phyloP scores from a whole-genome alignment of 352 stramenopile genomes.

The Pythium rhizo-oryzae region DNA sequence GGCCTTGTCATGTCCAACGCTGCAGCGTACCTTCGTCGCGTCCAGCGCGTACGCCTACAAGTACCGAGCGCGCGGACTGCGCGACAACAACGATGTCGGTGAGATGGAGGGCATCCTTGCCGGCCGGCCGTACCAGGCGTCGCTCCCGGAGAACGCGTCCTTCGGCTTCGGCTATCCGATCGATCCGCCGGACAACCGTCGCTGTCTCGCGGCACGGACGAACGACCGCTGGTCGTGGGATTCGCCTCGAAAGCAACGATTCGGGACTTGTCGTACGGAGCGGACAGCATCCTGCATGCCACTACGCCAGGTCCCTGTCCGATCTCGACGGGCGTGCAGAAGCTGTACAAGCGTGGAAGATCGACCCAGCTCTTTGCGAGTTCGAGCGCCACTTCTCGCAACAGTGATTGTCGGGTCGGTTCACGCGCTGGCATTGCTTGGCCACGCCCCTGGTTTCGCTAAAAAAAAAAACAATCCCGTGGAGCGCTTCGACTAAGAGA shows the following conservation, averaged over 20 bases:
- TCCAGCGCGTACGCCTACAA: slow-evolving; percentile 2
- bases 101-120: slow-evolving; percentile 1
- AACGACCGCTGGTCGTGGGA: not conserved
- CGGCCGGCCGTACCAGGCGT: not conserved
- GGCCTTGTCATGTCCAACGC: not conserved
- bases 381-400: slow-evolving; percentile 8
- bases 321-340: not conserved
- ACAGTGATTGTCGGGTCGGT: slow-evolving; percentile 1
- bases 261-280: not conserved
- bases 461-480: not conserved
- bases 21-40: not conserved
- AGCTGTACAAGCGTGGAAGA: not conserved
- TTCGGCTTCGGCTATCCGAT: slow-evolving; percentile 3
- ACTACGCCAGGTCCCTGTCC: not conserved
- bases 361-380: not conserved
- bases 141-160: not conserved
- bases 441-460: not conserved
- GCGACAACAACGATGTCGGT: slow-evolving; percentile 16
- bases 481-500: not conserved
- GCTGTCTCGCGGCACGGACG: not conserved
- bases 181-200: not conserved
- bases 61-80: slow-evolving; percentile 7
- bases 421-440: slow-evolving; percentile 4
- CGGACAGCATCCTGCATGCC: not conserved
- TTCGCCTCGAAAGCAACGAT: not conserved